Base-by-base conservation (phyloP, 768 basidiomycete genomes). In the Clavaria fumosa region DNA sequence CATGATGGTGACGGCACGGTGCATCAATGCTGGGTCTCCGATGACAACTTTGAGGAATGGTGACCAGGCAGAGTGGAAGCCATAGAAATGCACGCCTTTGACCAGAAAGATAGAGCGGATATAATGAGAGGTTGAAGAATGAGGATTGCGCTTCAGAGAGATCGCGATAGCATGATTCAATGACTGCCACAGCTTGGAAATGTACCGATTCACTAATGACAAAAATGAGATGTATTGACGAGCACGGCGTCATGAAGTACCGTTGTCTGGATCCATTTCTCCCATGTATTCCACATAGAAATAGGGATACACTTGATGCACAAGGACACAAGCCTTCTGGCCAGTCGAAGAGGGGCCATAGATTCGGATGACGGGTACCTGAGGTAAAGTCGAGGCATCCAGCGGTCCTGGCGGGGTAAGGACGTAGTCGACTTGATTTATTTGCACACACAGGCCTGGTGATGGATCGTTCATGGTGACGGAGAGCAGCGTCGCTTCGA, bases 21-120 rank as follows among this genome's bases (percentile, higher is more conserved):
- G 73, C 45, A 80, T 61, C 46, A 75, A 54, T 1, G 64, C 53
- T 9, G 93, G 91, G 46, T 93, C 75, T 30, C 64, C 63, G 31
- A 89, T 55, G 46, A 74, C 61, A 34, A 99, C 69, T 55, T 96
- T 96, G 55, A 97, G 72, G 61, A 83, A 99, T 5, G 88, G 88
- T 4, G 69, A 66, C 49, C 88, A 82, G 19, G 75, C 72, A 7
- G 78, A 63, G 53, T 88, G 81, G 54, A 90, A 97, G 6, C 95
- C 91, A 56, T 97, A 97, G 57, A 97, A 95, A 50, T 82, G 79
- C 12, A 89, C 62, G n/a, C 89, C 95, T 58, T 97, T 97, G 44
- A 90, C 84, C 35, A 91, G 65, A 33, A 86, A 53, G 27, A 95
- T 68, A 17, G 77, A 77, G 10, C 84, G 80, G 41, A 85, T 63